phyloP scores from a whole-genome alignment of 2,329 filamentous ascomycete genomes.

The Neofusicoccum cordaticola region DNA sequence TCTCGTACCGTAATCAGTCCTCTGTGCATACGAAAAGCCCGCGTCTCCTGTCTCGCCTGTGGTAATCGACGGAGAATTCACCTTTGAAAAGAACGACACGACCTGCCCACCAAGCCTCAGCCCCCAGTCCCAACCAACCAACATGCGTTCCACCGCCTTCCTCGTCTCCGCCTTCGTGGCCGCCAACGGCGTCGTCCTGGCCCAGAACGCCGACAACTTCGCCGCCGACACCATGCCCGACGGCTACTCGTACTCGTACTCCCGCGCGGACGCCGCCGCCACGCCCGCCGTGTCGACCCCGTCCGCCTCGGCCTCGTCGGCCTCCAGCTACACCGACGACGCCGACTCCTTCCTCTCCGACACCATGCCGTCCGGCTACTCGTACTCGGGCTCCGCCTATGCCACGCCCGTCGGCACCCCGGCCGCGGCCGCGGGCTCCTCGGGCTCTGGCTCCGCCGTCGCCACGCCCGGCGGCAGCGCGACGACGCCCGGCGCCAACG shows the following conservation, averaged over 20 bases:
- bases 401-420: not conserved
- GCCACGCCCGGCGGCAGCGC: not conserved
- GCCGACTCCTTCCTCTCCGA: constrained; percentile 16
- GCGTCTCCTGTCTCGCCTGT: no score
- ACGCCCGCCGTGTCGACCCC: not conserved
- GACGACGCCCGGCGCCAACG: not conserved
- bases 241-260: constrained; percentile 5
- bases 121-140: not conserved
- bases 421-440: not conserved
- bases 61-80: not conserved
- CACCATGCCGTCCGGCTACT: constrained; percentile 16
- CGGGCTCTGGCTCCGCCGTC: not conserved
- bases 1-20: no score
- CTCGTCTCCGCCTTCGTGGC: constrained; percentile 16
- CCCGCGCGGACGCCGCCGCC: not conserved
- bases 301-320: not conserved
- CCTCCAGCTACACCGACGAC: constrained; percentile 17
- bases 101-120: no score
- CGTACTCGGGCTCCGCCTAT: not conserved
- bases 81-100: not conserved
- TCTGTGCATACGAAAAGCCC: no score
- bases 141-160: constrained; percentile 18
- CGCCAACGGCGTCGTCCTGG: constrained; percentile 19
- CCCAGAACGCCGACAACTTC: constrained; percentile 9
- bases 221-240: constrained; percentile 18